Evolutionary conservation across 148 eudicot species (phyloP).

Genomic region (Vaccinium vitisidaea): DNA sequence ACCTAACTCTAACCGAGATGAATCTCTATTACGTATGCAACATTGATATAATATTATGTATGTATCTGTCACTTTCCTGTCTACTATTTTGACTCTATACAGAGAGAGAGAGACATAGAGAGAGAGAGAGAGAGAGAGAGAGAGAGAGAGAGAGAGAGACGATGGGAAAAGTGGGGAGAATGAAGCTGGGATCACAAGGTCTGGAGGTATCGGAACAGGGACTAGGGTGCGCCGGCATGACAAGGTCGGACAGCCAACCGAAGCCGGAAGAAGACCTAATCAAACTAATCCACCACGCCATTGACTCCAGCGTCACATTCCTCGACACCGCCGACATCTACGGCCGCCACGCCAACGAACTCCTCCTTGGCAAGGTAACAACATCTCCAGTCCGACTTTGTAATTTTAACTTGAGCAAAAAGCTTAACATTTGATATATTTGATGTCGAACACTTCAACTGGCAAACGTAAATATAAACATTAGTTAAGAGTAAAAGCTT

Average conservation of each 20-base stretch:
- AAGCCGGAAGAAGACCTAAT: background rate
- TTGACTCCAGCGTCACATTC: slow-evolving; percentile 10
- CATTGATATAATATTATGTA: too few relatives aligned
- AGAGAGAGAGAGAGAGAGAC: background rate
- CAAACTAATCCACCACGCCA: background rate
- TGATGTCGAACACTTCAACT: background rate
- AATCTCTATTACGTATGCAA: too few relatives aligned
- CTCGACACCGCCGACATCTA: slow-evolving; percentile 13
- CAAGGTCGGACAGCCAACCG: background rate
- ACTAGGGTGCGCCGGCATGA: background rate
- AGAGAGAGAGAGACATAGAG: too few relatives aligned
- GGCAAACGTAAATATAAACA: background rate
- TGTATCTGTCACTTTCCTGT: too few relatives aligned
- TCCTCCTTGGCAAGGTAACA: slow-evolving; percentile 6
- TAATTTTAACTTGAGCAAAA: background rate
- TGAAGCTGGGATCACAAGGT: background rate
- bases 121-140: background rate
- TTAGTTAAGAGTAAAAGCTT: background rate
- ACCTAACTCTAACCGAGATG: too few relatives aligned
- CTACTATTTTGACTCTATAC: background rate
- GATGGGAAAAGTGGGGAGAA: background rate
- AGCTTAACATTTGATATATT: background rate
- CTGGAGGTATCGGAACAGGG: slow-evolving; percentile 11
- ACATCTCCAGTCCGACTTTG: too few relatives aligned
- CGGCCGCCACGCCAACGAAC: background rate